phyloP scores from a whole-genome alignment of 352 stramenopile species.

The Pythium aristosporum region DNA sequence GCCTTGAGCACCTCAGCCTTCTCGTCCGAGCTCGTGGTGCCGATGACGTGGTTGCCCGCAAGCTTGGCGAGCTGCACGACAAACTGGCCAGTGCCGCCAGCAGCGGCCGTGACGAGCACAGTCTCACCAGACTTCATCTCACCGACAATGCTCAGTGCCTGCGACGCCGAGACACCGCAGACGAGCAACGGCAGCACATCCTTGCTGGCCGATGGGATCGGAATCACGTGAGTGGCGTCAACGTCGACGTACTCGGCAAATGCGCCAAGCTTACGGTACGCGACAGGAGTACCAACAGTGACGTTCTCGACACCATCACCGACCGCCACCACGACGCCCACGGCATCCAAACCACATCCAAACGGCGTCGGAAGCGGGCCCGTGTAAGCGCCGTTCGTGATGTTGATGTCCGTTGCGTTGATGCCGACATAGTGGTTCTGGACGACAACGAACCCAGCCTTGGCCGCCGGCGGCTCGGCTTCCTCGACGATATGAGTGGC shows the following conservation, averaged over 20 bases:
- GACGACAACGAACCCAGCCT: constrained; percentile 23
- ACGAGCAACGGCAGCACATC: constrained; percentile 38
- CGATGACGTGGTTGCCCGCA: too few species aligned
- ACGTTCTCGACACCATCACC: constrained; percentile 28
- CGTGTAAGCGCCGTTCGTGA: constrained; percentile 23
- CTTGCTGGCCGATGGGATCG: constrained; percentile 3
- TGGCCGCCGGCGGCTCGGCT: constrained; percentile 12
- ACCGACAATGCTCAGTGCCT: constrained; percentile 49
- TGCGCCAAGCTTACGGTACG: constrained; percentile 26
- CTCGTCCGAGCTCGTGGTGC: too few species aligned
- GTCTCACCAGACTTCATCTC: constrained; percentile 60
- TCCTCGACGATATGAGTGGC: constrained; percentile 30
- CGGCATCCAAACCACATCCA: constrained; percentile 28
- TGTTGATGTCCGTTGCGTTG: constrained; percentile 41
- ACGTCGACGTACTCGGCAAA: constrained; percentile 26
- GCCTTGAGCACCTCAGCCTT: too few species aligned
- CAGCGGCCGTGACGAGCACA: constrained; percentile 71
- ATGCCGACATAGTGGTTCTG: constrained; percentile 33
- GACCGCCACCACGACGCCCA: constrained; percentile 31
- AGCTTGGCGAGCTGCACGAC: too few species aligned
- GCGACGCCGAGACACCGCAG: constrained; percentile 39
- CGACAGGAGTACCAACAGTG: constrained; percentile 29
- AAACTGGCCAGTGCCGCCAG: too few species aligned
- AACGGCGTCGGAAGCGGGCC: constrained; percentile 24
- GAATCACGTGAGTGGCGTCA: constrained; percentile 12